Percentiles rank a stretch among this genome's conserved stretches.
Evolutionary conservation across 306 rosid genomes (phyloP).

Genomic region (Pyrus bretschneideri): DNA sequence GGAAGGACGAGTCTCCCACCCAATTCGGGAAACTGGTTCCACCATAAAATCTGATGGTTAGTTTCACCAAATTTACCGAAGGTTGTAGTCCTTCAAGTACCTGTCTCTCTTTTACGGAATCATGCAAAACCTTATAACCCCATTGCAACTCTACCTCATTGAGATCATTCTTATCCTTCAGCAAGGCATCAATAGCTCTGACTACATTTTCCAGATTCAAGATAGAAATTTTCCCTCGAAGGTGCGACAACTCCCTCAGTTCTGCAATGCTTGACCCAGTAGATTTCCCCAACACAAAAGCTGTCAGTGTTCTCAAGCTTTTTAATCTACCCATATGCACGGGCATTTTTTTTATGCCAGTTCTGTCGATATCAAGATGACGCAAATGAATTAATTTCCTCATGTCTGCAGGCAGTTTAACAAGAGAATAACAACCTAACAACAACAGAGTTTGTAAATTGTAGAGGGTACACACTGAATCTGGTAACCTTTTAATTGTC

Average conservation of each 20-base stretch:
- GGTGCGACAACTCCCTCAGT: too few species aligned
- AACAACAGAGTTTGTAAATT: conserved; percentile 7
- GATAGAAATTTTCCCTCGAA: too few species aligned
- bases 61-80: not conserved
- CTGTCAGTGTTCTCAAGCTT: not conserved
- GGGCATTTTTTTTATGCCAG: not conserved
- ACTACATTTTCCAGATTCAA: too few species aligned
- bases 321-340: not conserved
- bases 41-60: not conserved
- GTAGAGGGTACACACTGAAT: not conserved
- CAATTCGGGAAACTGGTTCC: conserved; percentile 6
- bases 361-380: not conserved
- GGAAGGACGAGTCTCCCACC: not conserved
- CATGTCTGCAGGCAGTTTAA: not conserved
- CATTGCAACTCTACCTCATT: not conserved
- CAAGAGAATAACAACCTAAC: not conserved
- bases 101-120: not conserved
- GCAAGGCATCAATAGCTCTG: not conserved
- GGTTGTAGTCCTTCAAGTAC: not conserved
- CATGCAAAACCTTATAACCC: rapidly evolving
- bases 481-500: not conserved
- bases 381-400: not conserved
- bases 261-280: too few species aligned
- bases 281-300: too few species aligned
- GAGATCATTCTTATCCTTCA: conserved; percentile 6